Evolutionary conservation across 2,329 filamentous ascomycete genomes (phyloP), one percentile per base, ranked within the genome.

Genomic region (Fusarium coffeatum): DNA sequence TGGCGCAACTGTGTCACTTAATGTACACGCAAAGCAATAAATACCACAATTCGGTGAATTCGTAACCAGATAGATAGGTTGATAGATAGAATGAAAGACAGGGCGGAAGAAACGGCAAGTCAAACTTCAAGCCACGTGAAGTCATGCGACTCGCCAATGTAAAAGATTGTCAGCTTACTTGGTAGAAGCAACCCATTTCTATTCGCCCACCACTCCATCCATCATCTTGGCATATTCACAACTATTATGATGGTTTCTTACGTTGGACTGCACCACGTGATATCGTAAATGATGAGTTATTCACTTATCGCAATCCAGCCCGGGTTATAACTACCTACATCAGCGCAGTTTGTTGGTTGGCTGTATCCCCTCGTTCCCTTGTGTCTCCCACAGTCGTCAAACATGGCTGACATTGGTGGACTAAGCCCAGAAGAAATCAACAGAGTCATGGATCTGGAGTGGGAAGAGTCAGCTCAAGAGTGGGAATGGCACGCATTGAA

Each of bases 401-500:
- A 12, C 15, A 65, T 65, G 61, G 37, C 27, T 15, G 40, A 34
- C 18, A 12, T 18, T 15, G 54, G 61, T 49, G 62, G 61, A n/a
- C 61, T 65, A 13, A 61, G 43, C 8, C 18, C 27, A 18, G 28
- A 66, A n/a, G 55, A 60, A 48, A 51, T 66, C 20, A 63, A 60
- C 28, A 43, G 60, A 51, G 45, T 59, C 28, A 65, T 64, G 61
- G 59, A 64, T 13, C 13, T 64, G 43, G 61, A 64, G 32, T 63
- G 59, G 43, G 55, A 64, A n/a, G 61, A 64, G 37, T 64, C 55
- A 23, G 25, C 42, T 20, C 49, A 58, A 41, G 61, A 55, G 4
- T 64, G 61, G 61, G 61, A 64, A 22, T 64, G 59, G 61, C 25
- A 64, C 23, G 62, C 46, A 12, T 22, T 66, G 30, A 54, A 53